Evolutionary conservation across 805 yeast genomes (phyloP).

Genomic region (Brettanomyces nanus): DNA sequence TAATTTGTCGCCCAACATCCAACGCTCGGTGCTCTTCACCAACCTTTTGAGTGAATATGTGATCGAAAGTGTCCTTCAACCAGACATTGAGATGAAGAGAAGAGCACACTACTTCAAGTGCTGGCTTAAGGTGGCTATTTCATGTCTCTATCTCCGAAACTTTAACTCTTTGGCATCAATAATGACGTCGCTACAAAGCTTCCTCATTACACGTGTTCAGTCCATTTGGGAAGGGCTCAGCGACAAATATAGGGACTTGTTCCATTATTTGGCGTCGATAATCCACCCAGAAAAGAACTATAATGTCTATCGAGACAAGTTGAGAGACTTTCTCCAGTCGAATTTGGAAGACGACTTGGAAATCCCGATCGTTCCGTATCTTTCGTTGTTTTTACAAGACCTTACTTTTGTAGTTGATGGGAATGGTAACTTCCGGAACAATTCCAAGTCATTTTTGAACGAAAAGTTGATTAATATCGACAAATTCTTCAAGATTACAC

Average conservation of each 20-base stretch:
- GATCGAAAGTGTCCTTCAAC: conserved; percentile 56
- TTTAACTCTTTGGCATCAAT: conserved; percentile 76
- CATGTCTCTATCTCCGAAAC: conserved; percentile 65
- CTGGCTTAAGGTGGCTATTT: conserved; percentile 69
- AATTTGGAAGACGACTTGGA: conserved; percentile 33
- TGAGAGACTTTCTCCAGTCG: conserved; percentile 46
- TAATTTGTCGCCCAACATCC: conserved; percentile 55
- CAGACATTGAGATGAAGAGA: conserved; percentile 37
- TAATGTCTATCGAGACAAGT: conserved; percentile 54
- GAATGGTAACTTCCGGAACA: conserved; percentile 58
- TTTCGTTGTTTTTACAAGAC: conserved; percentile 69
- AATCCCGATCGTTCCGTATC: conserved; percentile 68
- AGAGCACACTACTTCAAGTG: conserved; percentile 49
- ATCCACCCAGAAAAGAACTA: conserved; percentile 73
- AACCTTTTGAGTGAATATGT: conserved; percentile 67
- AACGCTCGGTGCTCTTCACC: conserved; percentile 56
- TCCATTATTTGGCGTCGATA: conserved; percentile 55
- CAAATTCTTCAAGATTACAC: conserved; percentile 59
- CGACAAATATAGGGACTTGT: conserved; percentile 53
- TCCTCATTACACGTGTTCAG: conserved; percentile 55
- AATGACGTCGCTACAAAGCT: conserved; percentile 68
- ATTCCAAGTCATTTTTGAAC: conserved; percentile 40
- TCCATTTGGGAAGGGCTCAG: conserved; percentile 51
- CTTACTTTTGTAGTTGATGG: conserved; percentile 77
- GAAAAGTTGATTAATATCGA: conserved; percentile 64